phyloP scores from a whole-genome alignment of 495 filamentous ascomycete genomes.

The Penicillium taxi region DNA sequence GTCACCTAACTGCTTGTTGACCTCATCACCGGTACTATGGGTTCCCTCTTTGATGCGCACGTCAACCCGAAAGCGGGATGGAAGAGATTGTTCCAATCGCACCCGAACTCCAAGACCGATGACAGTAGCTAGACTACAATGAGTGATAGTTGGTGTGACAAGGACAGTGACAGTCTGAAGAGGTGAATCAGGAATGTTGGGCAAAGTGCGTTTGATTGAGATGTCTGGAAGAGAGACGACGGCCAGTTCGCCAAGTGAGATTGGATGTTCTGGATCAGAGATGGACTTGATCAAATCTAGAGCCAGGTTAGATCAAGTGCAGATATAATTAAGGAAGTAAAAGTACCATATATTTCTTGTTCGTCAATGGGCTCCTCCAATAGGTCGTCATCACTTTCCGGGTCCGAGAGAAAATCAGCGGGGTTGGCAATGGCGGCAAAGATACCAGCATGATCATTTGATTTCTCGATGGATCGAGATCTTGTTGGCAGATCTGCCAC shows the following conservation, averaged over 20 bases:
- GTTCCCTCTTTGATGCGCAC: slow-evolving; percentile 91
- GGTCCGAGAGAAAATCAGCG: slow-evolving; percentile 31
- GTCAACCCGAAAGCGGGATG: slow-evolving; percentile 87
- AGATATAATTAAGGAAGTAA: not conserved
- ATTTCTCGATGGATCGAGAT: slow-evolving; percentile 41
- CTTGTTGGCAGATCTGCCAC: slow-evolving; percentile 85
- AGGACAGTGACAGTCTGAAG: slow-evolving; percentile 45
- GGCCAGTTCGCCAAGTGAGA: slow-evolving; percentile 83
- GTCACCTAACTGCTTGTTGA: slow-evolving; percentile 92
- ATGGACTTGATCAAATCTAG: slow-evolving; percentile 88
- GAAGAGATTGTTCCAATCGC: slow-evolving; percentile 80
- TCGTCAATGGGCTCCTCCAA: slow-evolving; percentile 79
- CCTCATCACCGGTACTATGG: slow-evolving; percentile 88
- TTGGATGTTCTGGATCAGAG: slow-evolving; percentile 91
- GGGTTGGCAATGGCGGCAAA: slow-evolving; percentile 31
- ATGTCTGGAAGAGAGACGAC: slow-evolving; percentile 94
- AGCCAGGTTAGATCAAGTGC: not conserved
- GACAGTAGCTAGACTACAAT: slow-evolving; percentile 91
- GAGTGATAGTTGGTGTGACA: slow-evolving; percentile 97
- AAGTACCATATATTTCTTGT: slow-evolving; percentile 88
- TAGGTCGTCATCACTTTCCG: slow-evolving; percentile 54
- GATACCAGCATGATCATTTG: slow-evolving; percentile 32
- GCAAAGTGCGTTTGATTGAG: slow-evolving; percentile 57
- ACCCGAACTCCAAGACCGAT: slow-evolving; percentile 93
- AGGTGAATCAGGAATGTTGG: slow-evolving; percentile 35